Conservation (phyloP, 495 filamentous ascomycete species). For the Margaritispora aquatica region DNA sequence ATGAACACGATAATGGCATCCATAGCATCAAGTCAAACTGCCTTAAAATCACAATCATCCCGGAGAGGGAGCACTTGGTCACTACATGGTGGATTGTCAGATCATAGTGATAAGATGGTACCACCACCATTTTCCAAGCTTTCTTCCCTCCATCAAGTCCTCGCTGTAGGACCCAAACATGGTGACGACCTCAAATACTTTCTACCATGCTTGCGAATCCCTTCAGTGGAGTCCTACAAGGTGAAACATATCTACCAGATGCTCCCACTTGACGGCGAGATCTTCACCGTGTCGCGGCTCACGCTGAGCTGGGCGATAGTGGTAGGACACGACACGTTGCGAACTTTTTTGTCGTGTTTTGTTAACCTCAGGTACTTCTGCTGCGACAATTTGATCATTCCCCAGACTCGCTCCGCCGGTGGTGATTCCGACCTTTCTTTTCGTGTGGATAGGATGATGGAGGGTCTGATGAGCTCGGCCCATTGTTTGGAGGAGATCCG, state of each 20-base stretch:
- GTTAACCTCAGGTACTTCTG: not conserved
- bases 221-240: not conserved
- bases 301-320: not conserved
- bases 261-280: not conserved
- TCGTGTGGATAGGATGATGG: not conserved
- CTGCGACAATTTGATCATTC: not conserved
- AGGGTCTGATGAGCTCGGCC: not conserved
- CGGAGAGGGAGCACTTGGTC: not conserved
- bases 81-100: not conserved
- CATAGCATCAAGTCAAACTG: not conserved
- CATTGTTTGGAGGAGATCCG: not conserved
- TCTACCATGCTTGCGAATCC: not conserved
- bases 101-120: not conserved
- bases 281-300: not conserved
- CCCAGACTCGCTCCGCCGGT: not conserved
- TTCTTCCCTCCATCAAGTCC: not conserved
- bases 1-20: not conserved
- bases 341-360: not conserved
- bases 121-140: not conserved
- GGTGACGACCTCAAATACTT: not conserved
- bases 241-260: not conserved
- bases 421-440: not conserved
- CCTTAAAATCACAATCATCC: not conserved
- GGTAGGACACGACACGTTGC: not conserved
- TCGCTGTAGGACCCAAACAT: not conserved